Conservation (phyloP, 768 basidiomycete genomes). For the Panaeolus cyanescens region DNA sequence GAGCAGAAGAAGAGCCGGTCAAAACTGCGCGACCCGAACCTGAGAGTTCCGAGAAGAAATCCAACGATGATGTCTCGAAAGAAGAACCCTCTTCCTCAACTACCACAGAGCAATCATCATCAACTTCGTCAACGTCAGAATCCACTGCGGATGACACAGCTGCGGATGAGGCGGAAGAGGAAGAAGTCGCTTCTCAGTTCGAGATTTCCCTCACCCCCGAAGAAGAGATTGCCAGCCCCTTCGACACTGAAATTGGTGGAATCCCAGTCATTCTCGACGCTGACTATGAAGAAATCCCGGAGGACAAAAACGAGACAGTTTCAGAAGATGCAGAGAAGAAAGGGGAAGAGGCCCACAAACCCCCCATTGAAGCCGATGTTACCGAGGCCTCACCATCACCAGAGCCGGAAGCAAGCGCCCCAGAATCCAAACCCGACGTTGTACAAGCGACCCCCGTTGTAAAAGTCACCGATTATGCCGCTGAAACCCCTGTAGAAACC, state of each 20-base stretch:
- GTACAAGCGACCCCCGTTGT: not conserved
- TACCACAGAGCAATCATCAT: not conserved
- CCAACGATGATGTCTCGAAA: not conserved
- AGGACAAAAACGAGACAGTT: not conserved
- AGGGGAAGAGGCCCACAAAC: not conserved
- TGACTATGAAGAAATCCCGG: not conserved
- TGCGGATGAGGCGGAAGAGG: not conserved
- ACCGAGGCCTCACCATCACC: not conserved
- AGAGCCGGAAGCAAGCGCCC: not conserved
- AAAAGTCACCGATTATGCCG: not conserved
- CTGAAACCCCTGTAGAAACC: not conserved
- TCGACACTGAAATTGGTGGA: not conserved
- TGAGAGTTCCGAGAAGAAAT: not conserved
- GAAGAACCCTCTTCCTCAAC: not conserved
- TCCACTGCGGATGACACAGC: not conserved
- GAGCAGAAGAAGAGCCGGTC: not conserved
- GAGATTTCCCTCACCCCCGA: constrained; percentile 18
- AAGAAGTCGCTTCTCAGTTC: constrained; percentile 7
- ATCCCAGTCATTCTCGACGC: not conserved
- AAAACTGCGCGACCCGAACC: not conserved
- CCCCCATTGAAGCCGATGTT: not conserved
- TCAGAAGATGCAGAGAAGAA: constrained; percentile 5
- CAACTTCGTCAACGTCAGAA: not conserved
- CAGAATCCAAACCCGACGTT: not conserved
- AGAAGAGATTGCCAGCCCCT: constrained; percentile 10